phyloP scores from a whole-genome alignment of 2,329 filamentous ascomycete genomes.

The Zasmidium citrigriseum region DNA sequence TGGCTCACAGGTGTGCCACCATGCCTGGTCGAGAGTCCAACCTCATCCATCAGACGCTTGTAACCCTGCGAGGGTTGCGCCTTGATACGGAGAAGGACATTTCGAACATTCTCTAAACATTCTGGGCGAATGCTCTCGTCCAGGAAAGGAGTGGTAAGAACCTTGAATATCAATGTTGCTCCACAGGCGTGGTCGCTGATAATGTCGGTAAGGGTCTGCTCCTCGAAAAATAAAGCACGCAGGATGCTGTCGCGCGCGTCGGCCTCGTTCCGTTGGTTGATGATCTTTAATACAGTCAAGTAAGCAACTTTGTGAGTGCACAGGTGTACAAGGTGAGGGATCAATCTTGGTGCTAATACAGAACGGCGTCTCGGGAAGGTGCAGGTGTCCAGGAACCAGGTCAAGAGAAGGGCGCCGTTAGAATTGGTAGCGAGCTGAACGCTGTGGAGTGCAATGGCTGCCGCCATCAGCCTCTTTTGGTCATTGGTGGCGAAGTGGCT shows the following conservation, averaged over 20 bases:
- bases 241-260: constrained; percentile 90
- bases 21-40: constrained; percentile 70
- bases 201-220: constrained; percentile 86
- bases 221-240: constrained; percentile 90
- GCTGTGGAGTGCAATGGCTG: constrained; percentile 92
- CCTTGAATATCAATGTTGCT: constrained; percentile 96
- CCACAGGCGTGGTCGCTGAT: constrained; percentile 88
- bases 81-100: constrained; percentile 84
- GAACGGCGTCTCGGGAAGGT: constrained; percentile 90
- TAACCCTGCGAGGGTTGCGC: constrained; percentile 94
- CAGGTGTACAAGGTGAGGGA: constrained; percentile 89
- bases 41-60: constrained; percentile 98
- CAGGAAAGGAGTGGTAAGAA: constrained; percentile 94
- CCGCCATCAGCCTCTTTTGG: constrained; percentile 91
- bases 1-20: constrained; percentile 40
- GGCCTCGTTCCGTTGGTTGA: constrained; percentile 93
- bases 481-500: constrained; percentile 94
- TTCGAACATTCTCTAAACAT: constrained; percentile 89
- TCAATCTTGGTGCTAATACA: constrained; percentile 85
- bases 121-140: constrained; percentile 86
- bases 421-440: constrained; percentile 95
- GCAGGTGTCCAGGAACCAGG: constrained; percentile 98
- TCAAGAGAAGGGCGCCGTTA: constrained; percentile 89
- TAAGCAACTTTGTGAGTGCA: constrained; percentile 99
- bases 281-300: constrained; percentile 93